phyloP scores from a whole-genome alignment of 805 yeast species.

The Candida silvatica region DNA sequence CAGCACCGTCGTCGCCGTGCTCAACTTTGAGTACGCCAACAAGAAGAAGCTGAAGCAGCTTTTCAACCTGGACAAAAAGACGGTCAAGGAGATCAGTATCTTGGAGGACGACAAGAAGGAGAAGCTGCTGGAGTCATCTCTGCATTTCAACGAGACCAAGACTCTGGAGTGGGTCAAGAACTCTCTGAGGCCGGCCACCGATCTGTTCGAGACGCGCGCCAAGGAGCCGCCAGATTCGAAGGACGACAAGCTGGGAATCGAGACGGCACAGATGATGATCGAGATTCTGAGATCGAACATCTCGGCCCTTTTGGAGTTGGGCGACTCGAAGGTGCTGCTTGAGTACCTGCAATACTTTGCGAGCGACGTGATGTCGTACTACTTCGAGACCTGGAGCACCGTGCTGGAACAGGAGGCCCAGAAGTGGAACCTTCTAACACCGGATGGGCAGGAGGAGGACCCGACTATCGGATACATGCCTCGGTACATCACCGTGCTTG shows the following conservation, averaged over 20 bases:
- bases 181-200: slow-evolving; percentile 24
- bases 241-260: slow-evolving; percentile 19
- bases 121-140: slow-evolving; percentile 67
- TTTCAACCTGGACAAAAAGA: slow-evolving; percentile 38
- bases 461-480: slow-evolving; percentile 20
- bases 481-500: slow-evolving; percentile 21
- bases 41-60: slow-evolving; percentile 40
- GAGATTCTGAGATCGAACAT: slow-evolving; percentile 20
- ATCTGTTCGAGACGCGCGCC: slow-evolving; percentile 54
- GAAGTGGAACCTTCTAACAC: slow-evolving; percentile 7
- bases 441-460: slow-evolving; percentile 1
- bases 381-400: slow-evolving; percentile 14
- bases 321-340: slow-evolving; percentile 20
- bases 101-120: slow-evolving; percentile 56
- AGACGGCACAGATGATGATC: slow-evolving; percentile 19
- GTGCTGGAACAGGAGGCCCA: slow-evolving; percentile 11
- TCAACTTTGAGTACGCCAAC: slow-evolving; percentile 71
- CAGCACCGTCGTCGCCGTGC: slow-evolving; percentile 56
- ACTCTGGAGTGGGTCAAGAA: slow-evolving; percentile 81
- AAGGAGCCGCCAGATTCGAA: slow-evolving; percentile 48
- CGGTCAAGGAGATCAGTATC: slow-evolving; percentile 42
- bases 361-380: slow-evolving; percentile 13
- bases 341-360: slow-evolving; percentile 18
- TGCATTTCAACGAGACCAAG: slow-evolving; percentile 59
- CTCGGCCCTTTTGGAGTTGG: slow-evolving; percentile 30